A percentile compares a stretch with the other conserved stretches of the same genome.
Conservation (phyloP, 2,329 filamentous ascomycete species). For the Phialophora expanda region DNA sequence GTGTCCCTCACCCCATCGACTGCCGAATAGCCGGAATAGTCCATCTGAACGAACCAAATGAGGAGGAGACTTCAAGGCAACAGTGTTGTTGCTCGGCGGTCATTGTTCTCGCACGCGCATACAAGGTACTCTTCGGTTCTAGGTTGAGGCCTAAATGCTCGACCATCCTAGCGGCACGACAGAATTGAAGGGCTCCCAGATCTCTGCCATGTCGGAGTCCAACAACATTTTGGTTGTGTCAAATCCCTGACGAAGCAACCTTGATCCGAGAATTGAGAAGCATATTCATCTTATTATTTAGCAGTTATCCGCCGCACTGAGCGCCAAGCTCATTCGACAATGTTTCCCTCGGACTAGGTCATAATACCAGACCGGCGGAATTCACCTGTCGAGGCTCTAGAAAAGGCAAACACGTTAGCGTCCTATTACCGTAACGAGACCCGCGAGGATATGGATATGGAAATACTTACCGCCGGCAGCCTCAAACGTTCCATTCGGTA, state of each 20-base stretch:
- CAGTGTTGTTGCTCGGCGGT: neutral
- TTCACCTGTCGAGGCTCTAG: conserved; percentile 17
- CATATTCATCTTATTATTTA: neutral
- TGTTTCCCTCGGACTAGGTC: neutral
- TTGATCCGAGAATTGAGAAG: neutral
- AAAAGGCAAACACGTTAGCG: neutral
- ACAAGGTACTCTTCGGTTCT: neutral
- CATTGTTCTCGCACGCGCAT: neutral
- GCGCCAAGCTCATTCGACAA: neutral
- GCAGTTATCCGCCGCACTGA: neutral
- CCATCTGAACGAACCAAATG: no score
- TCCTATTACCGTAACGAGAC: neutral
- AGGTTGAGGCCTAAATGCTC: no score
- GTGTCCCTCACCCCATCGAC: neutral
- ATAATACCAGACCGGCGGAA: conserved; percentile 9
- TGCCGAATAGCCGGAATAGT: neutral
- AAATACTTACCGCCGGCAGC: conserved; percentile 62
- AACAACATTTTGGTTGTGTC: neutral
- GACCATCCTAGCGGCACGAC: neutral
- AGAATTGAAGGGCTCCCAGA: neutral
- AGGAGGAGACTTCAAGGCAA: neutral
- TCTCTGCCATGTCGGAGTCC: neutral
- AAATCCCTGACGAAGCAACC: neutral
- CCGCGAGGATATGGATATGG: neutral
- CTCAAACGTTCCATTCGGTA: conserved; percentile 73